Evolutionary conservation across 164 flowering plant species (phyloP).

Genomic region (Nymphaea thermarum): DNA sequence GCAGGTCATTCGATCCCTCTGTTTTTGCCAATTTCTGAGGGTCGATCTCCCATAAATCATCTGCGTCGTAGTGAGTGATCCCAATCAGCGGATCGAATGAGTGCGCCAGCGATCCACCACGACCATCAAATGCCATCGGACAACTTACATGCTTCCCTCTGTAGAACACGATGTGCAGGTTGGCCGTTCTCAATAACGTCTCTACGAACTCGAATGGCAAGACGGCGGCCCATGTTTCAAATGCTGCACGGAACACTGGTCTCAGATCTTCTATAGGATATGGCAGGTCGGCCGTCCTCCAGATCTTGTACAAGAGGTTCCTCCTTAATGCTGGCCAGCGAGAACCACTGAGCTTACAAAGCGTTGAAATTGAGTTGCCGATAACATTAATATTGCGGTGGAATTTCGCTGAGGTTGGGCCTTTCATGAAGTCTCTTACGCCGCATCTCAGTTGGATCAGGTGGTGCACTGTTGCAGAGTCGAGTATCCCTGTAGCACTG

Average conservation of each 20-base stretch:
- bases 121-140: slow-evolving; percentile 73
- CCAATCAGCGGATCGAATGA: slow-evolving; percentile 74
- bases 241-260: slow-evolving; percentile 34
- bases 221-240: slow-evolving; percentile 42
- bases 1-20: slow-evolving; percentile 41
- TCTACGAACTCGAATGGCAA: slow-evolving; percentile 40
- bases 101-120: slow-evolving; percentile 60
- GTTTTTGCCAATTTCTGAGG: slow-evolving; percentile 15
- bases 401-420: slow-evolving; percentile 8
- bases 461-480: slow-evolving; percentile 22
- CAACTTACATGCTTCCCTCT: slow-evolving; percentile 56
- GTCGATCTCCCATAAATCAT: slow-evolving; percentile 48
- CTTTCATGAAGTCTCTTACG: slow-evolving; percentile 29
- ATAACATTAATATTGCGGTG: slow-evolving; percentile 1
- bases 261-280: slow-evolving; percentile 20
- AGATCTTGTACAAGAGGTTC: slow-evolving; percentile 45
- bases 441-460: slow-evolving; percentile 64
- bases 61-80: slow-evolving; percentile 45
- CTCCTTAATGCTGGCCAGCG: slow-evolving; percentile 32
- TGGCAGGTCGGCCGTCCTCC: slow-evolving; percentile 16
- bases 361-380: slow-evolving; percentile 16
- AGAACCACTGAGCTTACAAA: slow-evolving; percentile 34
- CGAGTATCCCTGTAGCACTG: slow-evolving; percentile 33
- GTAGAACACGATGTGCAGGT: slow-evolving; percentile 48
- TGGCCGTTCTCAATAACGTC: slow-evolving; percentile 20